Evolutionary conservation across 2,329 filamentous ascomycete species (phyloP).

Genomic region (Hymenoscyphus fructigenus): DNA sequence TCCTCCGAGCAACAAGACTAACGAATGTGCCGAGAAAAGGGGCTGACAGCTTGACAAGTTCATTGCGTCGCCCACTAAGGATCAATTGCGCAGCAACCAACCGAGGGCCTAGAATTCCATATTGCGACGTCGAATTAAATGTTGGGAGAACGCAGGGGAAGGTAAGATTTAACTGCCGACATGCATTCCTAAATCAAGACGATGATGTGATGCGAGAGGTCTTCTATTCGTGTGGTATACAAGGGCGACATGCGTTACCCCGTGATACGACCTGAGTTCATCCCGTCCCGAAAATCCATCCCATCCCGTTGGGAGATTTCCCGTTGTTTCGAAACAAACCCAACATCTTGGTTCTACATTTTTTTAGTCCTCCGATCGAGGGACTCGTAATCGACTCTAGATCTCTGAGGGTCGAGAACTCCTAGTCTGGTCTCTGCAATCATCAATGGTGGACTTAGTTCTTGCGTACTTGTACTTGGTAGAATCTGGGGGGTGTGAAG

Average conservation of each 20-base stretch:
- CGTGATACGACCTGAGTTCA: background rate
- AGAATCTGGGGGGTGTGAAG: background rate
- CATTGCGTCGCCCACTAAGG: background rate
- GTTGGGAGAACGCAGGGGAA: background rate
- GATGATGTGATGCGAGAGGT: background rate
- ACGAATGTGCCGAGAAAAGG: background rate
- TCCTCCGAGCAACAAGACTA: background rate
- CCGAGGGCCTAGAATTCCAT: background rate
- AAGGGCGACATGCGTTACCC: background rate
- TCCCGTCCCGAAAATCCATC: background rate
- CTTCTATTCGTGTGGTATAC: background rate
- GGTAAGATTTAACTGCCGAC: background rate
- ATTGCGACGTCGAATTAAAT: background rate
- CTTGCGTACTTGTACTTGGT: too few species aligned
- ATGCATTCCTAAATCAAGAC: background rate
- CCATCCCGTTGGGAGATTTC: background rate
- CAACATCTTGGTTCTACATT: background rate
- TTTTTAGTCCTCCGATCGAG: background rate
- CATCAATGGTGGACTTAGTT: too few species aligned
- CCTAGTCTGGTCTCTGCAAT: too few species aligned
- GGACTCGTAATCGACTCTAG: background rate
- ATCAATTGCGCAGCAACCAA: background rate
- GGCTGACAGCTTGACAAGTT: background rate
- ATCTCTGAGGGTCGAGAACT: background rate
- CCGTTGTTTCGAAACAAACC: background rate